A percentile compares a stretch with the other conserved stretches of the same genome.
Evolutionary conservation across 768 basidiomycete species (phyloP).

Genomic region (Agrocybe praecox): DNA sequence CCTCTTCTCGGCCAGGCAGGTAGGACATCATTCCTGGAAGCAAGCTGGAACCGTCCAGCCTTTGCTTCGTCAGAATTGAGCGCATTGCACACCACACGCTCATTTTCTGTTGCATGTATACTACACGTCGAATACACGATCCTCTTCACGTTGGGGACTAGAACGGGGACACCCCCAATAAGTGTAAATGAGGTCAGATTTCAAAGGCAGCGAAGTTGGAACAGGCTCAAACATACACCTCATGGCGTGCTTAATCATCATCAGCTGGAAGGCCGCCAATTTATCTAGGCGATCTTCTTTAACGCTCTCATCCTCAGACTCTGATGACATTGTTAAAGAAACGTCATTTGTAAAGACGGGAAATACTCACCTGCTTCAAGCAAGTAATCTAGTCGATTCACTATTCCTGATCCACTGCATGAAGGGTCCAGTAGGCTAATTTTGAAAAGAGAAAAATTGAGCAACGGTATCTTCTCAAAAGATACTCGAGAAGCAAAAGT

Average conservation of each 20-base stretch:
- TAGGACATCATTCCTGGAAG: conserved; percentile 65
- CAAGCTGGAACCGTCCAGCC: conserved; percentile 65
- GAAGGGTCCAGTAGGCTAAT: conserved; percentile 90
- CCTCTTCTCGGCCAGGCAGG: conserved; percentile 88
- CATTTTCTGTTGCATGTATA: conserved; percentile 89
- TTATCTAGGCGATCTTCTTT: conserved; percentile 77
- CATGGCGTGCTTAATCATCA: conserved; percentile 95
- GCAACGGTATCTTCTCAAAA: neutral
- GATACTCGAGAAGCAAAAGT: conserved; percentile 4
- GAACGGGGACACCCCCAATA: conserved; percentile 14
- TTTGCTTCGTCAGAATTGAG: conserved; percentile 73
- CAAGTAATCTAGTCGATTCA: conserved; percentile 86
- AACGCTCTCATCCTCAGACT: conserved; percentile 56
- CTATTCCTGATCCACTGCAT: conserved; percentile 93
- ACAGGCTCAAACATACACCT: conserved; percentile 62
- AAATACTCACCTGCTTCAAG: conserved; percentile 63
- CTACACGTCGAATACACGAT: conserved; percentile 99
- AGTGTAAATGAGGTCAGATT: conserved; percentile 17
- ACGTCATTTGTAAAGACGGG: neutral
- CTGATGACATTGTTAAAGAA: conserved; percentile 29
- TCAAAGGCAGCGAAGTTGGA: conserved; percentile 10
- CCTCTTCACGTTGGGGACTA: conserved; percentile 75
- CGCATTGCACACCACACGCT: conserved; percentile 81
- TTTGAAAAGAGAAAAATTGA: neutral
- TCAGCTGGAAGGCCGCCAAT: conserved; percentile 85